These are phyloP conservation scores for Mercurialis annua DNA, from an alignment of 345 rosid genomes.

Conservation along the genomic window DNA sequence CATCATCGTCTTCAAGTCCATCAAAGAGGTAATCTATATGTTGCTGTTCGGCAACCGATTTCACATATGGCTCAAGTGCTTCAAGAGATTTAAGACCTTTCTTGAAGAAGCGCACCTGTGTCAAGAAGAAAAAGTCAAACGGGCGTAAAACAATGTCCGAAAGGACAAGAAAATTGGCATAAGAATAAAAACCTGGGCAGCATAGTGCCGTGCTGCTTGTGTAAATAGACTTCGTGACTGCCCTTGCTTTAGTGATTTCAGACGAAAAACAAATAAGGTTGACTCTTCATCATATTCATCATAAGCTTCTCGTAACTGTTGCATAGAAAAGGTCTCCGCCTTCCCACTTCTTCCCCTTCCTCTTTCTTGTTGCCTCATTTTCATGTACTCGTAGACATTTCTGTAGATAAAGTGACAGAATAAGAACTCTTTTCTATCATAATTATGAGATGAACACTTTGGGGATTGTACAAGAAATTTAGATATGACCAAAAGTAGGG, in stretches of 20 bases:
- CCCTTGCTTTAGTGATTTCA: conserved; percentile 93
- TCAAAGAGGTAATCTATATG: conserved; percentile 80
- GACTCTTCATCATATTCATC: conserved; percentile 81
- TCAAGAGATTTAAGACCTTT: conserved; percentile 84
- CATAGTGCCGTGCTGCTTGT: conserved; percentile 93
- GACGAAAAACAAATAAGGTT: conserved; percentile 71
- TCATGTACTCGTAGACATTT: conserved; percentile 61
- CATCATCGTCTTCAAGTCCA: conserved; percentile 64
- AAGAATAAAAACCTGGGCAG: conserved; percentile 75
- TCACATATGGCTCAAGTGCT: conserved; percentile 70
- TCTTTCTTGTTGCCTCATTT: conserved; percentile 61
- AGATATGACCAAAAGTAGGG: not conserved
- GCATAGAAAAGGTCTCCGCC: conserved; percentile 51
- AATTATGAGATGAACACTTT: no score
- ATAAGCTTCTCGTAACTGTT: conserved; percentile 64
- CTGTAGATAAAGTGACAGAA: conserved; percentile 41
- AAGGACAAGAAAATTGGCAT: not conserved
- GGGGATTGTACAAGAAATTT: no score
- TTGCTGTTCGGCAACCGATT: conserved; percentile 59
- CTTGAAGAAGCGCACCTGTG: conserved; percentile 73
- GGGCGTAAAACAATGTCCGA: conserved; percentile 14
- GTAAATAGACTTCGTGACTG: conserved; percentile 89
- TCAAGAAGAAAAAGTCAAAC: conserved; percentile 20
- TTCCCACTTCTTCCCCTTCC: conserved; percentile 72
- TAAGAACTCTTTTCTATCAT: conserved; percentile 20